phyloP scores from a whole-genome alignment of 1,139 yeast genomes.

The Sugiyamaella novakii region DNA sequence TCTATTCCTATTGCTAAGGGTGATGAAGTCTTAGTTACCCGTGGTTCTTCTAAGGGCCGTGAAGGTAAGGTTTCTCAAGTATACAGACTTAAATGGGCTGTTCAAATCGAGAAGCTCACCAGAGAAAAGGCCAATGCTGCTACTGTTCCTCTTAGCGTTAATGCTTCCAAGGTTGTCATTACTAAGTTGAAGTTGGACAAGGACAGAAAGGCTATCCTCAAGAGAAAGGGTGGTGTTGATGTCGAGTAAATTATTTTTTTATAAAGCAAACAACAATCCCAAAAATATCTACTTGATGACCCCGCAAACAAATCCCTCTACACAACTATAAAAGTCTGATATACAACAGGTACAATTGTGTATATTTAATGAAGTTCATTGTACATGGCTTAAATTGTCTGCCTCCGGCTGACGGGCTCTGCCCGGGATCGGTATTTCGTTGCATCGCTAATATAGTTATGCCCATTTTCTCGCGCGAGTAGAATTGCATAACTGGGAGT shows the following conservation, averaged over 20 bases:
- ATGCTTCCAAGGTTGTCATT: constrained; percentile 99
- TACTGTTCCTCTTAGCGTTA: constrained; percentile 94
- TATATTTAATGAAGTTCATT: constrained; percentile 24
- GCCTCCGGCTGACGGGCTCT: constrained; percentile 7
- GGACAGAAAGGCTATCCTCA: constrained; percentile 97
- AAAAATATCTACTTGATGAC: constrained; percentile 18
- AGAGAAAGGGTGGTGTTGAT: constrained; percentile 84
- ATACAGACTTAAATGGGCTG: constrained; percentile 97
- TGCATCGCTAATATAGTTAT: too few relatives aligned
- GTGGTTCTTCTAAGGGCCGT: constrained; percentile 99
- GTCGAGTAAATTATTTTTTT: constrained; percentile 50
- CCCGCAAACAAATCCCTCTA: constrained; percentile 7
- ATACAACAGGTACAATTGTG: constrained; percentile 22
- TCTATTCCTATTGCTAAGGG: constrained; percentile 98
- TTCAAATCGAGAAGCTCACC: constrained; percentile 96
- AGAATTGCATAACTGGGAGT: too few relatives aligned
- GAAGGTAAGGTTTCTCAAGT: constrained; percentile 98
- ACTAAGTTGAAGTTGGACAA: constrained; percentile 98
- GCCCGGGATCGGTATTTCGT: too few relatives aligned
- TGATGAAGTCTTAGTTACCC: constrained; percentile 92
- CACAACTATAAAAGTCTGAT: constrained; percentile 18
- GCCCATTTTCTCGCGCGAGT: too few relatives aligned
- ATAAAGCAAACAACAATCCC: constrained; percentile 14
- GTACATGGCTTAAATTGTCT: constrained; percentile 5
- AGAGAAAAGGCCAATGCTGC: constrained; percentile 99